phyloP scores from a whole-genome alignment of 1,139 yeast species.

The Yamadazyma sp. region DNA sequence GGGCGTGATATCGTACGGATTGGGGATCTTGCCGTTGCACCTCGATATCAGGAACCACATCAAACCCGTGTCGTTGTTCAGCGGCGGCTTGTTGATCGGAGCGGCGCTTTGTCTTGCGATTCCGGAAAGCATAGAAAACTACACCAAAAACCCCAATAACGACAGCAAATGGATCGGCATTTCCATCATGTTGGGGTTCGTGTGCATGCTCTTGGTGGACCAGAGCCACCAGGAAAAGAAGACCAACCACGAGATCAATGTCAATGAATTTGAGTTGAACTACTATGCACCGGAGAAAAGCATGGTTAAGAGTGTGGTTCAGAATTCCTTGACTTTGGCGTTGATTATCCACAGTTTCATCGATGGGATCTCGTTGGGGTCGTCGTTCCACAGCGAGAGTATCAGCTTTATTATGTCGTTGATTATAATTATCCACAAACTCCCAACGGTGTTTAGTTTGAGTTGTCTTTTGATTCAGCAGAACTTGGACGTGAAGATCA shows the following conservation, averaged over 20 bases:
- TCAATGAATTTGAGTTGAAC: slow-evolving; percentile 10
- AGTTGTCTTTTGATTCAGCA: slow-evolving; percentile 53
- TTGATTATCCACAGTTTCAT: slow-evolving; percentile 65
- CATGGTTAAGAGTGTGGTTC: slow-evolving; percentile 20
- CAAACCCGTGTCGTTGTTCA: slow-evolving; percentile 42
- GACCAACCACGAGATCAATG: slow-evolving; percentile 2
- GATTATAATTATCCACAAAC: slow-evolving; percentile 68
- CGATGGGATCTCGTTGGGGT: slow-evolving; percentile 77
- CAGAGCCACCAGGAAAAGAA: slow-evolving; percentile 6
- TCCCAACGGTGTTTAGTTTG: slow-evolving; percentile 75
- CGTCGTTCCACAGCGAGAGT: slow-evolving; percentile 50
- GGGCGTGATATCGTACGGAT: slow-evolving; percentile 31
- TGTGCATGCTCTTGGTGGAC: slow-evolving; percentile 14
- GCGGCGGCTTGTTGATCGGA: slow-evolving; percentile 65
- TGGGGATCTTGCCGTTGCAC: slow-evolving; percentile 32
- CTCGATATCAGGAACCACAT: slow-evolving; percentile 15
- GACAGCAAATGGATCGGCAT: slow-evolving; percentile 19
- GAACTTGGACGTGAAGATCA: slow-evolving; percentile 24
- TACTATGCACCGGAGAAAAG: slow-evolving; percentile 8
- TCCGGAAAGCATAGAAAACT: slow-evolving; percentile 66
- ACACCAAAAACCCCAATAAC: slow-evolving; percentile 28
- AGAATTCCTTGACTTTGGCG: slow-evolving; percentile 55
- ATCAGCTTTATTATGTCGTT: slow-evolving; percentile 50
- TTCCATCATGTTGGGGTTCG: slow-evolving; percentile 13
- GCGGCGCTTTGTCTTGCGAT: slow-evolving; percentile 63